phyloP scores from a whole-genome alignment of 192 early-diverging fungal genomes.

The Geranomyces michiganensis region DNA sequence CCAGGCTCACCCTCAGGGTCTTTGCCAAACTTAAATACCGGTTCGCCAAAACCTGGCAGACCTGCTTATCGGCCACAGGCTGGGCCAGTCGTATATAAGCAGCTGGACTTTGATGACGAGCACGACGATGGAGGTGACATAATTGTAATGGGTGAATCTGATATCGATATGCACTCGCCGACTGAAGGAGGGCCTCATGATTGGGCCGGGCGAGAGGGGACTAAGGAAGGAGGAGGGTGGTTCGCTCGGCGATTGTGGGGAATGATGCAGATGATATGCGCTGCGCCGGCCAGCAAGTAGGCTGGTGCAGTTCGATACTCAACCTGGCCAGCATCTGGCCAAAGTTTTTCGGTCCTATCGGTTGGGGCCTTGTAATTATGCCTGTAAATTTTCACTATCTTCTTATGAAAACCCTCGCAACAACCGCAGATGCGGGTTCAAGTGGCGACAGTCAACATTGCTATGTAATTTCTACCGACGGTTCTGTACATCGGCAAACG shows the following conservation, averaged over 20 bases:
- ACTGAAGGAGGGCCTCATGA: not conserved
- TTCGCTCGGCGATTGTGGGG: conserved; percentile 10
- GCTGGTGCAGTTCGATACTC: not conserved
- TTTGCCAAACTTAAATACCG: not conserved
- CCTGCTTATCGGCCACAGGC: conserved; percentile 13
- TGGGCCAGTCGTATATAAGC: conserved; percentile 25
- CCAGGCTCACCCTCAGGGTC: not conserved
- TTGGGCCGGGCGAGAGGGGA: conserved; percentile 8
- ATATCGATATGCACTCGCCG: conserved; percentile 22
- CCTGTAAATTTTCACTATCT: no score
- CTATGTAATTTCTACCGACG: no score
- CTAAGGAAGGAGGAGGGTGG: conserved; percentile 9
- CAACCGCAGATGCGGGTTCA: no score
- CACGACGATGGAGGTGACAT: conserved; percentile 22
- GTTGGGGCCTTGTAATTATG: not conserved
- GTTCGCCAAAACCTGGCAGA: not conserved
- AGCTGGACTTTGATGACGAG: conserved; percentile 26
- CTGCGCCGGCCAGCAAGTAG: conserved; percentile 2
- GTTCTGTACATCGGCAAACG: conserved; percentile 50
- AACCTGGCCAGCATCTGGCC: no score
- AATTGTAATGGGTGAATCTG: conserved; percentile 16
- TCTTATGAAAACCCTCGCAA: no score
- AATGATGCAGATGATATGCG: conserved; percentile 26
- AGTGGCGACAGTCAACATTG: no score
- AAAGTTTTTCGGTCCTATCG: not conserved